Base-by-base conservation (phyloP, 352 stramenopile species). In the Pythium scleroteichum region DNA sequence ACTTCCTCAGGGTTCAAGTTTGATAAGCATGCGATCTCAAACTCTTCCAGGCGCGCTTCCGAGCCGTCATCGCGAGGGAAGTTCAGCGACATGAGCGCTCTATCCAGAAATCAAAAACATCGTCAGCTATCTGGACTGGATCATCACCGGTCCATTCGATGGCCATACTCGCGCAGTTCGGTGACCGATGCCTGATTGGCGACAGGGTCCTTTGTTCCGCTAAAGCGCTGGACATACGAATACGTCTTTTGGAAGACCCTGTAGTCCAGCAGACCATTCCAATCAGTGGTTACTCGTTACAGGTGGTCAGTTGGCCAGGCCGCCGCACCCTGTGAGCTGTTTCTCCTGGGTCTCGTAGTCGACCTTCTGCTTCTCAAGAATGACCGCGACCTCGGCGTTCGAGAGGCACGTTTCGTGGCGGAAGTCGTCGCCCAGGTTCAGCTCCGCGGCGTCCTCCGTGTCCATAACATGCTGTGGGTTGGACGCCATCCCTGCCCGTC, bases 231-330 rank as follows among this genome's bases (percentile, higher is more conserved):
- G 56, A 95, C 88, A 51, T 96, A 96, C 59, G 88, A 94, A 62
- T 96, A 94, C 32, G 88, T 96, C 78, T 96, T 95, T 68, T 95
- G 85, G 65, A 96, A 96, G 20, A 96, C 87, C 58, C 84, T 93
- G 26, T 14, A 66, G 10, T 41, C 20, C 16, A 17, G 19, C 39
- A 63, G 9, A 29, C 17, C 32, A 3, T 32, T 27, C 46, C 20
- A 62, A 27, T 42, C 53, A 13, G 0, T 6, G 40, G 16, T 14
- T 2, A n/a, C 19, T 32, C 49, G n/a, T 20, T 48, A 9, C 7
- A 20, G 16, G 5, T 10, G 29, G 29, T 10, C 16, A 48, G 3
- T 20, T 46, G n/a, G n/a, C n/a, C 49, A 4, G 29, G 13, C 8
- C 16, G 17, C 64, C 77, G 59, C 41, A 94, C 79, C 76, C 83